A percentile compares a stretch with the other conserved stretches of the same genome.
Evolutionary conservation across 495 filamentous ascomycete species (phyloP).

Genomic region (Cetradonia linearis): DNA sequence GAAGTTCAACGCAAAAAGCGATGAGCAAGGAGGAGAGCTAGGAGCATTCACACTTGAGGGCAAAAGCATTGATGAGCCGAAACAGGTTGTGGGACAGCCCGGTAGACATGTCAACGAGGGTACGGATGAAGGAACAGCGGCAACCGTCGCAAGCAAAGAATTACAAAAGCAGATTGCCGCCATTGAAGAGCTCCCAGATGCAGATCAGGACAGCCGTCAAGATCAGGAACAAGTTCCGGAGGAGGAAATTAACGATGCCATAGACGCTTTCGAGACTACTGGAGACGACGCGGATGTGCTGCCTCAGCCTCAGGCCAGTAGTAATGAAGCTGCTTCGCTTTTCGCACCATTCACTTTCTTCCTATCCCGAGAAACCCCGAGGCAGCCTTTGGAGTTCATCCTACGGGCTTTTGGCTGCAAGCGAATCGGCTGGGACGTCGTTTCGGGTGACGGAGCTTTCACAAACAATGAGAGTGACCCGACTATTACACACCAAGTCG

Average conservation of each 20-base stretch:
- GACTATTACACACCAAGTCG: conserved; percentile 89
- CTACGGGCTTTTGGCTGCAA: conserved; percentile 92
- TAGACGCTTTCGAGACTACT: conserved; percentile 80
- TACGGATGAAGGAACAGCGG: conserved; percentile 24
- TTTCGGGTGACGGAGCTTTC: conserved; percentile 83
- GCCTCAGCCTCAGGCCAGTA: conserved; percentile 62
- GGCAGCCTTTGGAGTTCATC: conserved; percentile 85
- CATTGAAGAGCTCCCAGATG: conserved; percentile 33
- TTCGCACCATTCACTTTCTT: conserved; percentile 85
- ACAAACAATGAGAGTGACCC: conserved; percentile 78
- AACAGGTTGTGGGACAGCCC: conserved; percentile 40
- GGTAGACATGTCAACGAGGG: conserved; percentile 25
- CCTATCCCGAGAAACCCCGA: conserved; percentile 86
- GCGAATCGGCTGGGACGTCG: conserved; percentile 84
- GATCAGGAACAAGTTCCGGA: conserved; percentile 38
- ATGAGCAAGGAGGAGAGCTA: conserved; percentile 81
- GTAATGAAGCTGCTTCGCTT: conserved; percentile 47
- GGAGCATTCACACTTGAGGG: conserved; percentile 84
- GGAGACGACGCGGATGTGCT: conserved; percentile 73
- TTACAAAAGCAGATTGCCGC: conserved; percentile 47
- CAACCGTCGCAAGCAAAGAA: conserved; percentile 33
- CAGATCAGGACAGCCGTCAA: conserved; percentile 33
- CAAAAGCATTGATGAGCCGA: conserved; percentile 44
- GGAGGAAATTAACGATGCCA: conserved; percentile 46
- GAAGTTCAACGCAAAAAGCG: conserved; percentile 77